Percentiles rank a stretch among this genome's conserved stretches.
phyloP scores from a whole-genome alignment of 371 early-diverging fungal genomes.

The Nematocida sp. region DNA sequence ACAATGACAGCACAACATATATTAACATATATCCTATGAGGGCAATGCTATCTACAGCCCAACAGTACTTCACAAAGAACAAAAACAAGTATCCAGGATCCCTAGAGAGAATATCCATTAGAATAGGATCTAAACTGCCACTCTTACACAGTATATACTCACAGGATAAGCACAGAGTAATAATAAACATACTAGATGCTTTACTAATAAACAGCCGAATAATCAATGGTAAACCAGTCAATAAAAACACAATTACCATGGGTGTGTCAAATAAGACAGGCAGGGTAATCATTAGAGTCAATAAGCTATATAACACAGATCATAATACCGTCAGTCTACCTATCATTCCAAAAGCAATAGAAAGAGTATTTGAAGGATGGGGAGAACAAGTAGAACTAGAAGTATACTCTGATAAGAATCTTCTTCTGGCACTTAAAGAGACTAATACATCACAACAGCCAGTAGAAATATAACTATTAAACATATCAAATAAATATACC shows the following conservation, averaged over 20 bases:
- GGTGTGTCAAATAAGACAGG: slow-evolving; percentile 3
- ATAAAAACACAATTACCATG: too few relatives aligned
- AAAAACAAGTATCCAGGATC: not conserved
- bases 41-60: not conserved
- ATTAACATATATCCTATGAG: too few relatives aligned
- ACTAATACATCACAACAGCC: too few relatives aligned
- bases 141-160: too few relatives aligned
- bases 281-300: slow-evolving; percentile 4
- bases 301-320: not conserved
- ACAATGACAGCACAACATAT: too few relatives aligned
- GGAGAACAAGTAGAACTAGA: not conserved
- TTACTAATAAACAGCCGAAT: too few relatives aligned
- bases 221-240: too few relatives aligned
- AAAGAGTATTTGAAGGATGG: slow-evolving; percentile 29
- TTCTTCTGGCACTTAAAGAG: not conserved
- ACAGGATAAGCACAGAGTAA: too few relatives aligned
- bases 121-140: slow-evolving; percentile 17
- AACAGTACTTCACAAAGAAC: not conserved
- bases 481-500: not conserved
- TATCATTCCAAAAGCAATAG: not conserved
- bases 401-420: slow-evolving; percentile 18
- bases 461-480: not conserved
- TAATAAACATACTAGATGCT: too few relatives aligned
- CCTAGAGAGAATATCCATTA: slow-evolving; percentile 14
- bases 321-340: not conserved